Evolutionary conservation across 2,329 filamentous ascomycete species (phyloP), one percentile per base, ranked within the genome.

Genomic region (Diaporthe capsici): DNA sequence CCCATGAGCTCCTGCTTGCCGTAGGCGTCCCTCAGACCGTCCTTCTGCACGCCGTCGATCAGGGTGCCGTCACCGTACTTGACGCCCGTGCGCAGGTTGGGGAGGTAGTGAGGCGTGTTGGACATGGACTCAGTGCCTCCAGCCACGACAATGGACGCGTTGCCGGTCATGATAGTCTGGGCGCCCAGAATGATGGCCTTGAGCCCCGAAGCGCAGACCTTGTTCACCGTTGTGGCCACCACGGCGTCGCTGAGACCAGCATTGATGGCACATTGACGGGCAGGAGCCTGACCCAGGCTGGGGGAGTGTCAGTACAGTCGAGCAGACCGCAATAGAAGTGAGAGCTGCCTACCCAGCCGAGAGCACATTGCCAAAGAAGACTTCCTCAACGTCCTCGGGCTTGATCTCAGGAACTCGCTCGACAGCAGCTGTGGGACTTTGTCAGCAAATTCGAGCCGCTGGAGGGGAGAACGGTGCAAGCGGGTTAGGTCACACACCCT

Each of bases 101-200:
- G 94, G 72, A 98, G 93, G 89, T 99, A 99, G 89, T 99, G 96
- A 71, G 97, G 97, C 73, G 94, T 90, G 88, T 98, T 98, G 83
- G 96, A 98, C 97, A 99, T 99, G 89, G 95, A 98, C 89, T 99
- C 97, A 80, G 96, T 92, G 81, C 97, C 97, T 83, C 96, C 97
- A 79, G 96, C 97, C 76, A 99, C 95, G 79, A 99, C 92, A 79
- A 98, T 93, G 80, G 95, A 93, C 79, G 96, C 96, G 84, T 95
- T 98, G 80, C 97, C 96, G 72, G 96, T 98, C 85, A 98, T 95
- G 88, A 99, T 99, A 81, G 96, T 98, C 87, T 98, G 97, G 71
- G 96, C 95, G 80, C 94, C 97, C 77, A 99, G 90, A 79, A 98
- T 95, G 83, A 99, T 93, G 80, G 97, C 95, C 90, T 99, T 99